phyloP scores from a whole-genome alignment of 202 grass and related monocot species.

The Elaeis oleifera region DNA sequence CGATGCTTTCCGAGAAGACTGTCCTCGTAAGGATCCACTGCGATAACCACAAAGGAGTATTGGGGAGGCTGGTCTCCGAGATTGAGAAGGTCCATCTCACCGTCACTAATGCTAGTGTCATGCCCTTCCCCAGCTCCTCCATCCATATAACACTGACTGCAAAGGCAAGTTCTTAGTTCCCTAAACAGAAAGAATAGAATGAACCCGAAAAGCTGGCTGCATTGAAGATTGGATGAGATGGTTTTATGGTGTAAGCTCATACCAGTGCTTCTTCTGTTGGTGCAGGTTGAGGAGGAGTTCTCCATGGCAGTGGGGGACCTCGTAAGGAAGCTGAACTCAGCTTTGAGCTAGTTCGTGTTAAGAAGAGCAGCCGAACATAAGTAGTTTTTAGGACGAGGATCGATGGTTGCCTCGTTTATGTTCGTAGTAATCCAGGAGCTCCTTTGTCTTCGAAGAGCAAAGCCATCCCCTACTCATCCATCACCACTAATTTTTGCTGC shows the following conservation, averaged over 20 bases:
- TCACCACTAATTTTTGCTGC: conserved; percentile 52
- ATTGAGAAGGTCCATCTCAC: neutral
- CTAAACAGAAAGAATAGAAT: too few relatives aligned
- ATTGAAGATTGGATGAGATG: too few relatives aligned
- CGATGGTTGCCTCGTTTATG: conserved; percentile 25
- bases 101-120: neutral
- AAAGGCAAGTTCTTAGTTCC: neutral
- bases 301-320: conserved; percentile 1
- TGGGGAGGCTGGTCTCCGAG: conserved; percentile 1
- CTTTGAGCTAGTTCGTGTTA: conserved; percentile 32
- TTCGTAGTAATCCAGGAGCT: neutral
- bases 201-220: too few relatives aligned
- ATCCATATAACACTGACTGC: conserved; percentile 1
- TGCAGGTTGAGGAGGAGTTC: conserved; percentile 13
- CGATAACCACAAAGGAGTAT: conserved; percentile 1
- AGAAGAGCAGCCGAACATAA: conserved; percentile 24
- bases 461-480: neutral
- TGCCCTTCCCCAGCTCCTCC: neutral
- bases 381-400: too few relatives aligned
- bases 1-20: neutral
- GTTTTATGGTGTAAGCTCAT: too few relatives aligned
- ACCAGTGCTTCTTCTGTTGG: neutral
- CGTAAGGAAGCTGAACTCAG: conserved; percentile 14
- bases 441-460: conserved; percentile 27
- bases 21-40: conserved; percentile 10